Evolutionary conservation across 2,329 filamentous ascomycete genomes (phyloP), one percentile per base, ranked within the genome.

Genomic region (Diaporthe sp.): DNA sequence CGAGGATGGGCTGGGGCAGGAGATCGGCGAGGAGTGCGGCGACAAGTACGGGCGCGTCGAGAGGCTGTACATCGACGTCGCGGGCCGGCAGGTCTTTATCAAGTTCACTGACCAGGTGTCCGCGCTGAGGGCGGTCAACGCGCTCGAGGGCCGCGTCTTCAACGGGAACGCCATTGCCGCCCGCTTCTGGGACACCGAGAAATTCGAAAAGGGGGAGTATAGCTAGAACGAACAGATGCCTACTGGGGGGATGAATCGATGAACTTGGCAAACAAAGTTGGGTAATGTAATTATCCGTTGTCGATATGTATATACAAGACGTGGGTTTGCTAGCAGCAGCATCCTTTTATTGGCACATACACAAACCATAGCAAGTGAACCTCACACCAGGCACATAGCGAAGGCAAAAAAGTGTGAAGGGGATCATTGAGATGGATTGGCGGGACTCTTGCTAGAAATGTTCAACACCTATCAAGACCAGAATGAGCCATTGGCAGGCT

Each of bases 1-100:
- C 67, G 90, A 92, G 75, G 89, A 89, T 19, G 91, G 91, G 0
- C 86, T 99, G 69, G 93, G 96, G 79, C 96, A 98, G 85, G 96
- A 98, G 83, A 98, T 99, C 83, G 97, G 97, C 9, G 95, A 98
- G 81, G 95, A 98, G 82, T 98, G 97, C 83, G 93, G 92, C 68
- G 92, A 95, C 78, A 95, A 96, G 92, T 98, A 98, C 82, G 95
- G 96, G 22, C 90, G 92, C 59, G 94, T 98, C 7, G 94, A 97
- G 83, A 89, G 95, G 78, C 88, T 98, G 25, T 93, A 93, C 80
- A 92, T 98, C 75, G 91, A 94, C 80, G 87, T 91, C 59, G 86
- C 89, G 78, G 87, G 87, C 67, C 85, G 87, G 17, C 91, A 92
- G 72, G 97, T 99, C 6, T 98, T 98, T 83, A 95, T 99, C 83